These are phyloP conservation scores for Monosporascus cannonballus DNA, from an alignment of 2,329 filamentous ascomycete species.

Conservation along the genomic window DNA sequence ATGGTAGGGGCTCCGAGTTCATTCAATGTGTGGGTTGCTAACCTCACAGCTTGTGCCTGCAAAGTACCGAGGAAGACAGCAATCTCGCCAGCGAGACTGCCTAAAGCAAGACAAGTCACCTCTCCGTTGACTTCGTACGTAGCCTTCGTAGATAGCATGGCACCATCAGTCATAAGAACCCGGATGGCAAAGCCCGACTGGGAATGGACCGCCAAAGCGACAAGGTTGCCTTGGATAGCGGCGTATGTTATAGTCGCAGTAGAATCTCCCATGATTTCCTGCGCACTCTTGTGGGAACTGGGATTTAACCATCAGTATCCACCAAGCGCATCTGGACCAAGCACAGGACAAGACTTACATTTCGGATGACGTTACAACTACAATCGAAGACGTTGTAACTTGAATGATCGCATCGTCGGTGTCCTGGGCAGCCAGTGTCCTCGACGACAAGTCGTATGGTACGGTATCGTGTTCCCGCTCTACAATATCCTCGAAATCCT, in stretches of 20 bases:
- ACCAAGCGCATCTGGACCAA: slow-evolving; percentile 1
- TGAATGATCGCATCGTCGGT: slow-evolving; percentile 40
- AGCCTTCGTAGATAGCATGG: slow-evolving; percentile 20
- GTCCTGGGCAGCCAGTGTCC: slow-evolving; percentile 42
- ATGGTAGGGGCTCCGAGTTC: neutral
- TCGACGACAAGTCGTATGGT: slow-evolving; percentile 45
- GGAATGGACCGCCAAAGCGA: slow-evolving; percentile 38
- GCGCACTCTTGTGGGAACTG: slow-evolving; percentile 24
- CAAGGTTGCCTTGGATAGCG: slow-evolving; percentile 28
- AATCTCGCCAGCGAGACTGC: slow-evolving; percentile 6
- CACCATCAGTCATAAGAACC: slow-evolving; percentile 30
- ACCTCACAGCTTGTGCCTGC: slow-evolving; percentile 7
- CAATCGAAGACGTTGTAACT: slow-evolving; percentile 44
- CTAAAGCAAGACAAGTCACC: slow-evolving; percentile 39
- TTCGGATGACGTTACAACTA: slow-evolving; percentile 29
- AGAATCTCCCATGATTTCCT: slow-evolving; percentile 25
- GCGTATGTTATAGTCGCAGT: slow-evolving; percentile 35
- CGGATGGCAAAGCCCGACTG: slow-evolving; percentile 32
- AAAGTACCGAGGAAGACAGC: slow-evolving; percentile 19
- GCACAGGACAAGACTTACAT: slow-evolving; percentile 26
- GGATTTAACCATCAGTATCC: slow-evolving; percentile 10
- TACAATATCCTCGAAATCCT: slow-evolving; percentile 39
- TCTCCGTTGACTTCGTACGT: slow-evolving; percentile 37
- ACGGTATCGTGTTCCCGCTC: slow-evolving; percentile 35
- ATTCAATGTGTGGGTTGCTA: slow-evolving; percentile 13